Evolutionary conservation across 768 basidiomycete genomes (phyloP).

Genomic region (Boletellus ananas): DNA sequence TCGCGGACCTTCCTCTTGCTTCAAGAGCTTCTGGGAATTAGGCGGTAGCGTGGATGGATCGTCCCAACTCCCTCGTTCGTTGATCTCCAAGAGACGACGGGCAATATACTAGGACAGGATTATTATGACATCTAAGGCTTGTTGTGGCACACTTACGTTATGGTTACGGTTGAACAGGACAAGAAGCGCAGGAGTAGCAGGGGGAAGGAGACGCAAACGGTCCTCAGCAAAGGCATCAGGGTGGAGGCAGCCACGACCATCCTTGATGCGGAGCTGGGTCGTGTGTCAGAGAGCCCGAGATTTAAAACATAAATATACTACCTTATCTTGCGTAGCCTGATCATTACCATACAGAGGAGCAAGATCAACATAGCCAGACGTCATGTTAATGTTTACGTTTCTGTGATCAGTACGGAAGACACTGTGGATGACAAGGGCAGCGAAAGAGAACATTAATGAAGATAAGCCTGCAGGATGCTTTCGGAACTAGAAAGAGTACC

Average conservation of each 20-base stretch:
- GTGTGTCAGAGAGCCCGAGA: neutral
- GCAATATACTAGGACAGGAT: conserved; percentile 63
- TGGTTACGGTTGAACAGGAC: conserved; percentile 91
- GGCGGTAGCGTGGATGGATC: conserved; percentile 48
- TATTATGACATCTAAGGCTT: neutral
- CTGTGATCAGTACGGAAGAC: conserved; percentile 80
- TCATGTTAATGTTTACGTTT: conserved; percentile 70
- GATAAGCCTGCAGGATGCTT: conserved; percentile 78
- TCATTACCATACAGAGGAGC: conserved; percentile 79
- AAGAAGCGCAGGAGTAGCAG: conserved; percentile 67
- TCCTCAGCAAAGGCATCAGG: conserved; percentile 81
- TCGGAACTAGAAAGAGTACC: conserved; percentile 48
- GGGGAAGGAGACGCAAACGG: conserved; percentile 73
- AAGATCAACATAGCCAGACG: conserved; percentile 84
- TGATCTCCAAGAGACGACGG: conserved; percentile 70
- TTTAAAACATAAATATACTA: conserved; percentile 30
- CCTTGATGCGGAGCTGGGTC: conserved; percentile 34
- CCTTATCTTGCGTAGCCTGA: conserved; percentile 53
- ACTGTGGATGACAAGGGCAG: conserved; percentile 80
- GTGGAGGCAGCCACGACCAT: conserved; percentile 63
- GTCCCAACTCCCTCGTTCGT: conserved; percentile 63
- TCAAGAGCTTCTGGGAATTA: conserved; percentile 34
- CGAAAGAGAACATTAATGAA: conserved; percentile 77
- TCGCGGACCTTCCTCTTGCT: conserved; percentile 51
- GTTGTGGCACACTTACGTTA: conserved; percentile 49